Conservation (phyloP, 495 filamentous ascomycete genomes). For the Gamarada debralockiae region DNA sequence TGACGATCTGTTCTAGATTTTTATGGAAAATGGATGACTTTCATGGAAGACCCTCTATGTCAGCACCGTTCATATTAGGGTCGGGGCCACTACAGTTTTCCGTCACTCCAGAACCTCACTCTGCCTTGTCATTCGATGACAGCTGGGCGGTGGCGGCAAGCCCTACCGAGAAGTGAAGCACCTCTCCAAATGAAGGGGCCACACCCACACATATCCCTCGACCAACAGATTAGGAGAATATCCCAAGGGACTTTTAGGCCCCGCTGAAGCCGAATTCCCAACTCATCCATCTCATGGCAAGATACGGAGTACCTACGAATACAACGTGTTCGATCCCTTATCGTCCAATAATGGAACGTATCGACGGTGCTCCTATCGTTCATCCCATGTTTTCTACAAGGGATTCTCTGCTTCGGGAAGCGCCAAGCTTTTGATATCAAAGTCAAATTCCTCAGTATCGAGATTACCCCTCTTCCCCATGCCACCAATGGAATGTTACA, state of each 20-base stretch:
- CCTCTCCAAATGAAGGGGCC: not conserved
- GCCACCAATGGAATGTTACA: slow-evolving; percentile 9
- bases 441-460: not conserved
- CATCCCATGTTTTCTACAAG: not conserved
- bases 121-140: too few relatives aligned
- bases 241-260: too few relatives aligned
- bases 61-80: too few relatives aligned
- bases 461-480: not conserved
- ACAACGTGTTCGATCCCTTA: not conserved
- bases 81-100: too few relatives aligned
- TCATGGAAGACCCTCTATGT: too few relatives aligned
- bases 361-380: not conserved
- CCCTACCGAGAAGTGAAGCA: too few relatives aligned
- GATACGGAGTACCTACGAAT: not conserved
- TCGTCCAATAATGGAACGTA: not conserved
- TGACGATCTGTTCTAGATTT: too few relatives aligned
- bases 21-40: too few relatives aligned
- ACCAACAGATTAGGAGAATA: too few relatives aligned
- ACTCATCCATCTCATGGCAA: not conserved
- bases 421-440: not conserved
- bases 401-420: not conserved
- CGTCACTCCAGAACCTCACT: too few relatives aligned
- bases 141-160: too few relatives aligned
- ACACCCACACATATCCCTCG: not conserved
- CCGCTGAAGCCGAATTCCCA: not conserved